Percentiles rank a stretch among this genome's conserved stretches.
Evolutionary conservation across 768 basidiomycete genomes (phyloP).

Genomic region (Russula abietina): DNA sequence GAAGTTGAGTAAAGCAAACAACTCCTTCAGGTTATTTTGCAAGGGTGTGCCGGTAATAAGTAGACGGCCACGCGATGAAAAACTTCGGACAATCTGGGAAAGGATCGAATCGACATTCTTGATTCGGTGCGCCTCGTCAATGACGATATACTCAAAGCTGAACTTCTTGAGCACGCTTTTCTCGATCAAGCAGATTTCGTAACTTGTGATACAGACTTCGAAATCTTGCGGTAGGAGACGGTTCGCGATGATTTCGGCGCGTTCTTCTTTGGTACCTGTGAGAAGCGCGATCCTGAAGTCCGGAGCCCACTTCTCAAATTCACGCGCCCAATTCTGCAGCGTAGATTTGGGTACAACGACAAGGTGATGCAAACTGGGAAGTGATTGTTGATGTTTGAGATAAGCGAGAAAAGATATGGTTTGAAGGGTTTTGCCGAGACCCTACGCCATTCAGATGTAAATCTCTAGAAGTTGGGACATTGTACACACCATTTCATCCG

Average conservation of each 20-base stretch:
- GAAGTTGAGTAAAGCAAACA: constrained; percentile 90
- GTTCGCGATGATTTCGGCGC: constrained; percentile 70
- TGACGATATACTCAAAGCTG: constrained; percentile 95
- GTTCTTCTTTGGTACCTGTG: constrained; percentile 86
- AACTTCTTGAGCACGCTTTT: constrained; percentile 90
- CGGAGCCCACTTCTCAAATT: constrained; percentile 87
- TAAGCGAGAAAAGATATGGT: constrained; percentile 97
- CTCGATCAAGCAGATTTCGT: constrained; percentile 96
- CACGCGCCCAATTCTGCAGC: constrained; percentile 93
- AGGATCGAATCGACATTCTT: constrained; percentile 98
- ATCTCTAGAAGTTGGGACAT: constrained; percentile 9
- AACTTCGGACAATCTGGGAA: constrained; percentile 88
- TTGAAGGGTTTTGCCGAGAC: constrained; percentile 96
- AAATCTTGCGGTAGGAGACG: constrained; percentile 83
- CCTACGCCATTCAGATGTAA: constrained; percentile 40
- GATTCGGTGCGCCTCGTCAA: constrained; percentile 98
- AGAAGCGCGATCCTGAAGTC: constrained; percentile 78
- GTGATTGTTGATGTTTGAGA: constrained; percentile 76
- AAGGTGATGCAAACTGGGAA: constrained; percentile 81
- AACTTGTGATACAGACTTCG: constrained; percentile 91
- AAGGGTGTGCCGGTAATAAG: constrained; percentile 96
- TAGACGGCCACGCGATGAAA: constrained; percentile 80
- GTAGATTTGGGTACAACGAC: constrained; percentile 99
- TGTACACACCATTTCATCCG: constrained; percentile 80
- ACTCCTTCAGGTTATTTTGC: constrained; percentile 94